Base-by-base conservation (phyloP, 306 rosid genomes). In the Inga oerstediana region DNA sequence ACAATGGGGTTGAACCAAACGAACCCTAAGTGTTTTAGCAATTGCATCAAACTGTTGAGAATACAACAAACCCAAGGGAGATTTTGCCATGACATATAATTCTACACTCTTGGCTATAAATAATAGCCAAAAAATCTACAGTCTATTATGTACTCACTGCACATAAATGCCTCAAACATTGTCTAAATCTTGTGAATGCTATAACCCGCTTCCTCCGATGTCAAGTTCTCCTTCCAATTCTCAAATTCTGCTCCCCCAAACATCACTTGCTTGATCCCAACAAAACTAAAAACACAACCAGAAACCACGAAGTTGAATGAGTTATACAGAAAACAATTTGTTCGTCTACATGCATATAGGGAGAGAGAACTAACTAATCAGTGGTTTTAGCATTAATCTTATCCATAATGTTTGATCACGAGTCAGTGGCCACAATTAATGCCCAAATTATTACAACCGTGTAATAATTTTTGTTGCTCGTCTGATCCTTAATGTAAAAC, bases 211-310 rank as follows among this genome's bases (percentile, higher is more conserved):
- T 90, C 98, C 86, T 95, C 98, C 52, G 98, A 88, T 69, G 79
- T 91, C 85, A 92, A 66, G 84, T 82, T 88, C 89, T 95, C 98
- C n/a, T 89, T 91, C 98, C 98, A 95, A 79, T 86, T 91, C 92
- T 92, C 95, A 76, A 87, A 95, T 81, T 92, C 92, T 56, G 87
- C 48, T 74, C 98, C 98, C 54, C 98, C 98, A 85, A 95, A 91
- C 76, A 75, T 79, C 77, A 93, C 82, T 85, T 92, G 97, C 91
- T 92, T 95, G 90, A 95, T 93, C 69, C 96, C 98, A 22, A 92
- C 88, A 77, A 84, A 88, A 85, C 97, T 92, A 87, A n/a, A 67
- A 44, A 44, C 73, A 62, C 58, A 37, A 76, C 24, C 71, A 65
- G n/a, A 65, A 65, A 64, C 69, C 69, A 64, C 17, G 12, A 66